Base-by-base conservation (phyloP, 108 stramenopile species). In the Seminavis robusta region DNA sequence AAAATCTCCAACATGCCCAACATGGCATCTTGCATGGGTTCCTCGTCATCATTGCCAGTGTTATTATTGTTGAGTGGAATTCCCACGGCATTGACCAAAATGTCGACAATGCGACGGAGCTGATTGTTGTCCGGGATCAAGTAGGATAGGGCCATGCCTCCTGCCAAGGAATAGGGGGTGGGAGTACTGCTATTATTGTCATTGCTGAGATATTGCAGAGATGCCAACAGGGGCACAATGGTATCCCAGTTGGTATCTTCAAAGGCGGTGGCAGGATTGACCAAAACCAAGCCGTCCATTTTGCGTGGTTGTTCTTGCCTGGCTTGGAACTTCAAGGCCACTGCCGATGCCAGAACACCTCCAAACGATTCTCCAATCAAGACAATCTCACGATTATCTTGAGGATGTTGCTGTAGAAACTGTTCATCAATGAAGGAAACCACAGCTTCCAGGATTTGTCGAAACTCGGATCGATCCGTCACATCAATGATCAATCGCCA, bases 261-360 rank as follows among this genome's bases (percentile, higher is more conserved):
- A 62, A 91, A 90, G 7, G 87, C 87, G 1, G 94, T 95, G 20
- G 94, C 94, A 36, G 94, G 94, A 53, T 95, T 95, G 8, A 95
- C 74, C 34, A 95, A 56, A 29, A 85, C 90, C 47, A 92, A 39
- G 21, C 89, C 89, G 39, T 83, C 55, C 2, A 85, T 16, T 32
- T 55, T 5, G 25, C 34, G 33, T 50, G 45, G 2, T 31, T 3
- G 15, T 54, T 34, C 10, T 44, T 28, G 50, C 11, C 10, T 2
- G 8, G 47, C 58, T 30, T 72, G 69, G 42, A 87, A 33, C 42
- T 67, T 59, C 52, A 92, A 61, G 0, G 86, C 83, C 19, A 85
- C 83, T 7, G 79, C 81, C 23, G 81, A 59, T 25, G 94, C 84
- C 31, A 95, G 37, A 2, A 92, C 38, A 2, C 91, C 94, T 15